phyloP scores from a whole-genome alignment of 495 filamentous ascomycete genomes.

The Clavariopsis aquatica region DNA sequence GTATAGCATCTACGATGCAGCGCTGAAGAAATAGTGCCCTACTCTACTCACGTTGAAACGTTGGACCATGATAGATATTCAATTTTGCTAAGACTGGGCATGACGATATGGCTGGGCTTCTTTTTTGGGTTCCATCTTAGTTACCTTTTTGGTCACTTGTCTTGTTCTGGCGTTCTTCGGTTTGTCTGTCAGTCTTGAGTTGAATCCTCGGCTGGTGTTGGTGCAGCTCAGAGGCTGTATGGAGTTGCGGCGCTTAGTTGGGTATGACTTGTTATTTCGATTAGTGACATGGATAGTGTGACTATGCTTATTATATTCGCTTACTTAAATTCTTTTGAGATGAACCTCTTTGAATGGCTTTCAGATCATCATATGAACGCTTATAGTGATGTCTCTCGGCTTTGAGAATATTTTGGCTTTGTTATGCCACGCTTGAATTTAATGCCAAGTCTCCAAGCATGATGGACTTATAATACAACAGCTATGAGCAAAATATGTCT shows the following conservation, averaged over 20 bases:
- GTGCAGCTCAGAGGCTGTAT: not conserved
- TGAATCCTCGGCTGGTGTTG: not conserved
- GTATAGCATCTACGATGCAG: constrained; percentile 77
- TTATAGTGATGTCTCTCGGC: no score
- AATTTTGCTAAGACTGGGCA: not conserved
- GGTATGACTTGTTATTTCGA: not conserved
- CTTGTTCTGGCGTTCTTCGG: not conserved
- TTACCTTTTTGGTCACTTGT: not conserved
- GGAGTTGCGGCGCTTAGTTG: not conserved
- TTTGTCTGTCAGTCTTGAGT: not conserved
- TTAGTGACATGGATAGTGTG: no score
- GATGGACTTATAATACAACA: no score
- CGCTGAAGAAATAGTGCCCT: constrained; percentile 64
- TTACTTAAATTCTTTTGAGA: no score
- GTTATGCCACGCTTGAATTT: no score
- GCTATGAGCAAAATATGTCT: no score
- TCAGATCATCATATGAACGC: no score
- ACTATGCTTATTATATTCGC: no score
- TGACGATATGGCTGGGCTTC: not conserved
- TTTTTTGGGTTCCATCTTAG: not conserved
- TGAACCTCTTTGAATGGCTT: no score
- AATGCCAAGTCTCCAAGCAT: no score
- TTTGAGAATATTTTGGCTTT: no score
- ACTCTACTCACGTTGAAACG: not conserved
- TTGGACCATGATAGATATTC: not conserved